Base-by-base conservation (phyloP, 2,329 filamentous ascomycete species). In the Immersiporthe knoxdaviesiana region DNA sequence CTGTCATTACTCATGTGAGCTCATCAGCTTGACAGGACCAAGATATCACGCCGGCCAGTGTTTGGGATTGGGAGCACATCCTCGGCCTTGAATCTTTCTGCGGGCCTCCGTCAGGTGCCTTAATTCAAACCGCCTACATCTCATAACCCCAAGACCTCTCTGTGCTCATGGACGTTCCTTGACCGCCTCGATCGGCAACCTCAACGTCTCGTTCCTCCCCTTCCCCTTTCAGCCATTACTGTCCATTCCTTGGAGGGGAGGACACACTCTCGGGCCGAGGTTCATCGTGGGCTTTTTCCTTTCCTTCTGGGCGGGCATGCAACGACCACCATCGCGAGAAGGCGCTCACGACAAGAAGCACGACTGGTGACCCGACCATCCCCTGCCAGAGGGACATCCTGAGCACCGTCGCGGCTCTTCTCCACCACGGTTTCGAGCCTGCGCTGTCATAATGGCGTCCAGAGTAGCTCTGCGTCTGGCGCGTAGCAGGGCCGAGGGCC, bases 341-440 rank as follows among this genome's bases (percentile, higher is more conserved):
- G 58, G 58, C 69, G 47, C 27, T 58, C 30, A 50, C 58, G 39
- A 21, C 3, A 59, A 14, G 41, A 64, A 61, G 37, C 32, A 61
- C 62, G n/a, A 21, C 54, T 10, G 63, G 59, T 37, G 52, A 69
- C 52, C 44, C 68, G 35, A 30, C 62, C 68, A 35, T 12, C n/a
- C 30, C 41, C 72, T 75, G 2, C 73, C 76, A 44, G 75, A 77
- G 52, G 73, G 65, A 14, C 74, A n/a, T 77, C 52, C 71, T 75
- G 72, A 72, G 71, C 54, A 76, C 75, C 72, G 71, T 77, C 61
- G 71, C 74, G 21, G 75, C 75, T 5, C 74, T 77, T 52, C 72
- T 76, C 65, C 74, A 75, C 60, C 56, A 52, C 32, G n/a, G n/a
- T n/a, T n/a, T n/a, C 66, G 8, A 44, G 44, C n/a, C 65, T 24